A percentile compares a stretch with the other conserved stretches of the same genome.
Evolutionary conservation across 208 protist genomes (phyloP).

Genomic region (Leishmania major): DNA sequence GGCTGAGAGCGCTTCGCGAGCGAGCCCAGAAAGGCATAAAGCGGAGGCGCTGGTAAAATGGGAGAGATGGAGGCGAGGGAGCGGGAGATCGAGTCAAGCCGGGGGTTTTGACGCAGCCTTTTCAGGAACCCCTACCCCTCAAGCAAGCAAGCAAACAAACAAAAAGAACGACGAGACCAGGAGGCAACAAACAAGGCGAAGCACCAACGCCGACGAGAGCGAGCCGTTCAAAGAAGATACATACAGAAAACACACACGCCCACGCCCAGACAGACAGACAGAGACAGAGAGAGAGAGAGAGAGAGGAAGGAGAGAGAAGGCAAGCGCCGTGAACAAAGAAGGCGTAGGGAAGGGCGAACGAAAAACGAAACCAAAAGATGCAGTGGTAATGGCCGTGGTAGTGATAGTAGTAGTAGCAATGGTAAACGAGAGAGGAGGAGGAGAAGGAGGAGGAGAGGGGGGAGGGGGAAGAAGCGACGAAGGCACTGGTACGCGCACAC

Average conservation of each 20-base stretch:
- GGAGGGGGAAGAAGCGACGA: not conserved
- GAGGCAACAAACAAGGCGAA: not conserved
- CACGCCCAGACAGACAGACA: not conserved
- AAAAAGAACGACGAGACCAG: not conserved
- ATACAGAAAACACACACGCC: not conserved
- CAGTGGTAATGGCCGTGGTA: not conserved
- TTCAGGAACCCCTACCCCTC: not conserved
- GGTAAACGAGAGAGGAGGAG: not conserved
- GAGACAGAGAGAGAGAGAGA: not conserved
- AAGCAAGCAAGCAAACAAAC: not conserved
- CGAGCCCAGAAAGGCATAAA: not conserved
- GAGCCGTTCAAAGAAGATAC: not conserved
- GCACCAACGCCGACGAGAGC: not conserved
- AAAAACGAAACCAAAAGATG: not conserved
- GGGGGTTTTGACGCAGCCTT: not conserved
- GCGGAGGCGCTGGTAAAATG: not conserved
- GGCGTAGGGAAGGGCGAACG: not conserved
- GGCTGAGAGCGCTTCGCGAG: not conserved
- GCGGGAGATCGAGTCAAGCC: not conserved
- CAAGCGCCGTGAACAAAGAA: not conserved
- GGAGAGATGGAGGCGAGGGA: not conserved
- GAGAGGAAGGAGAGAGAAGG: not conserved
- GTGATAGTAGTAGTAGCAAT: conserved; percentile 5
- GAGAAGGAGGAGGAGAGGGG: too few species aligned
- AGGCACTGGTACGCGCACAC: not conserved